Percentiles rank a stretch among this genome's conserved stretches.
Evolutionary conservation across 306 rosid species (phyloP).

Genomic region (Betula pendula): DNA sequence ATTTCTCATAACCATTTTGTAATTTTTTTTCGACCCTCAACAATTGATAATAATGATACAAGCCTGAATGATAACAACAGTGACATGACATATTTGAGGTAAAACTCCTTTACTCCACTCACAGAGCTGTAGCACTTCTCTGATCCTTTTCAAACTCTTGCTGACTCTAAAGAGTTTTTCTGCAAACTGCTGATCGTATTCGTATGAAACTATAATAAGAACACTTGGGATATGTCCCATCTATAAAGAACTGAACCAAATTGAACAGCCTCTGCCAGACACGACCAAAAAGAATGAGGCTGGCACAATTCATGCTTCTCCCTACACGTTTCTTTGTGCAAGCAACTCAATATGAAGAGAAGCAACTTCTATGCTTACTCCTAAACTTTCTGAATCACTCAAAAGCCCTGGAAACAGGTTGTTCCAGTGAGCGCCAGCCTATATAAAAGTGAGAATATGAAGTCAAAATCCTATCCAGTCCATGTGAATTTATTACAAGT

Average conservation of each 20-base stretch:
- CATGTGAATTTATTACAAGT: background rate
- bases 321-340: background rate
- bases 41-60: background rate
- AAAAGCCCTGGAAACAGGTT: slow-evolving; percentile 14
- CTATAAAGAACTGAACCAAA: slow-evolving; percentile 28
- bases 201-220: background rate
- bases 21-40: background rate
- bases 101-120: too few species aligned
- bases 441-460: background rate
- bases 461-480: background rate
- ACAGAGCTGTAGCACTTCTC: background rate
- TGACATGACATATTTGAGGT: background rate
- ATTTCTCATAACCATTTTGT: background rate
- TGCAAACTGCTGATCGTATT: background rate
- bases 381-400: slow-evolving; percentile 10
- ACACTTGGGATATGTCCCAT: background rate
- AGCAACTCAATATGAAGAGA: slow-evolving; percentile 27
- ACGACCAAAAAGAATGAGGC: slow-evolving; percentile 12
- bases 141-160: background rate
- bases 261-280: slow-evolving; percentile 5
- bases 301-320: slow-evolving; percentile 24
- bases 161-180: background rate
- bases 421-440: slow-evolving; percentile 10
- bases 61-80: background rate
- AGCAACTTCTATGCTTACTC: slow-evolving; percentile 15